A percentile compares a stretch with the other conserved stretches of the same genome.
Evolutionary conservation across 148 eudicot species (phyloP).

Genomic region (Spergularia bocconei): DNA sequence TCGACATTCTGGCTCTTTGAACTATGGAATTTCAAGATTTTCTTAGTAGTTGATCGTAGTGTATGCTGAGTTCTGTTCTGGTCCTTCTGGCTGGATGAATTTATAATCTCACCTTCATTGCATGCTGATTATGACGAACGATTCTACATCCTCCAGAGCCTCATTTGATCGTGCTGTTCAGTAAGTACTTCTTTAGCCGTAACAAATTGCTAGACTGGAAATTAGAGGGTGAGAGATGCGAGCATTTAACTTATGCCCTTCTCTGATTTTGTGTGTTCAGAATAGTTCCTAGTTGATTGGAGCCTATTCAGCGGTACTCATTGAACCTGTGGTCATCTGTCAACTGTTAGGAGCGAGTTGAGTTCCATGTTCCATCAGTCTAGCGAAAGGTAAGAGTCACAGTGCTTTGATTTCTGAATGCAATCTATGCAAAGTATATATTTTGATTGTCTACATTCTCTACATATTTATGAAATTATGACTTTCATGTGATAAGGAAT

Average conservation of each 20-base stretch:
- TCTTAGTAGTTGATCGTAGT: background rate
- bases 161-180: background rate
- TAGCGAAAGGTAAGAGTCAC: slow-evolving; percentile 4
- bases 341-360: background rate
- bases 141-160: background rate
- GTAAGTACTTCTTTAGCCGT: background rate
- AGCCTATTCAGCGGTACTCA: slow-evolving; percentile 2
- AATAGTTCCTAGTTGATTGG: background rate
- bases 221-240: background rate
- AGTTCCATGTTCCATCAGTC: background rate
- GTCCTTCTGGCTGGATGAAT: background rate
- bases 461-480: background rate
- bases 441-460: background rate
- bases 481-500: background rate
- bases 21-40: too few relatives aligned
- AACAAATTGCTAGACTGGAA: background rate
- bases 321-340: slow-evolving; percentile 1
- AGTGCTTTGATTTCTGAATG: background rate
- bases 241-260: background rate
- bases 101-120: background rate
- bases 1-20: background rate
- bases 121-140: background rate
- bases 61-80: background rate
- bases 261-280: background rate
- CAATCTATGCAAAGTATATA: background rate